These are phyloP conservation scores for Aspergillus wentii DNA, from an alignment of 495 filamentous ascomycete genomes.

Conservation along the genomic window DNA sequence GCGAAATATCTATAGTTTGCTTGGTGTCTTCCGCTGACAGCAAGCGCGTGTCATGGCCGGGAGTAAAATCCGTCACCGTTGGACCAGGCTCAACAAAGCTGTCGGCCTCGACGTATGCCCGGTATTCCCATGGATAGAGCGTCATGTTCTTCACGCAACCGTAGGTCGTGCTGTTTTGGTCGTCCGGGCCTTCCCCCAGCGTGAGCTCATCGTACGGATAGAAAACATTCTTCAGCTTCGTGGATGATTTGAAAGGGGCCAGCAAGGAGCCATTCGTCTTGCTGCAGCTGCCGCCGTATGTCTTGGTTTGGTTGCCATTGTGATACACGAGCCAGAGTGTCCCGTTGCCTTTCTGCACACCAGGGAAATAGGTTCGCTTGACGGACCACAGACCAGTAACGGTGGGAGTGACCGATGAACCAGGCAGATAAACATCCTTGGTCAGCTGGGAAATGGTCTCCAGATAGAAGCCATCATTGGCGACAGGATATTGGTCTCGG, in stretches of 20 bases:
- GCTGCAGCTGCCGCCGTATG: slow-evolving; percentile 37
- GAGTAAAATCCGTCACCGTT: slow-evolving; percentile 53
- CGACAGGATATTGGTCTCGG: slow-evolving; percentile 38
- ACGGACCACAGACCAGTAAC: slow-evolving; percentile 47
- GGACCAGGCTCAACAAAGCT: slow-evolving; percentile 44
- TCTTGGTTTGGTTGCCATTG: slow-evolving; percentile 39
- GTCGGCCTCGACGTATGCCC: slow-evolving; percentile 48
- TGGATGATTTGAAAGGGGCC: slow-evolving; percentile 35
- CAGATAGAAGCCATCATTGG: slow-evolving; percentile 44
- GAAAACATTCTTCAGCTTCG: slow-evolving; percentile 44
- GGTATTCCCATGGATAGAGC: slow-evolving; percentile 53
- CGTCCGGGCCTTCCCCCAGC: slow-evolving; percentile 17
- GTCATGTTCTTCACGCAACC: slow-evolving; percentile 45
- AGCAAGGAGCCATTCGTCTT: slow-evolving; percentile 31
- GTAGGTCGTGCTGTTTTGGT: slow-evolving; percentile 9
- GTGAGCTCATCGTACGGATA: slow-evolving; percentile 47
- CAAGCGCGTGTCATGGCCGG: slow-evolving; percentile 54
- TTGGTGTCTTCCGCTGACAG: slow-evolving; percentile 29
- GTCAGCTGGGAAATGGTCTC: slow-evolving; percentile 38
- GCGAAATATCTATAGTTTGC: slow-evolving; percentile 8
- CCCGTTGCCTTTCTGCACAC: slow-evolving; percentile 34
- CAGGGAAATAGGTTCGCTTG: slow-evolving; percentile 40
- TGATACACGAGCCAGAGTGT: slow-evolving; percentile 46
- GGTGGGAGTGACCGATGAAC: slow-evolving; percentile 35
- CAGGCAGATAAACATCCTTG: slow-evolving; percentile 37